These are phyloP conservation scores for Ophiostoma sp. DNA, from an alignment of 2,329 filamentous ascomycete genomes.

Conservation along the genomic window DNA sequence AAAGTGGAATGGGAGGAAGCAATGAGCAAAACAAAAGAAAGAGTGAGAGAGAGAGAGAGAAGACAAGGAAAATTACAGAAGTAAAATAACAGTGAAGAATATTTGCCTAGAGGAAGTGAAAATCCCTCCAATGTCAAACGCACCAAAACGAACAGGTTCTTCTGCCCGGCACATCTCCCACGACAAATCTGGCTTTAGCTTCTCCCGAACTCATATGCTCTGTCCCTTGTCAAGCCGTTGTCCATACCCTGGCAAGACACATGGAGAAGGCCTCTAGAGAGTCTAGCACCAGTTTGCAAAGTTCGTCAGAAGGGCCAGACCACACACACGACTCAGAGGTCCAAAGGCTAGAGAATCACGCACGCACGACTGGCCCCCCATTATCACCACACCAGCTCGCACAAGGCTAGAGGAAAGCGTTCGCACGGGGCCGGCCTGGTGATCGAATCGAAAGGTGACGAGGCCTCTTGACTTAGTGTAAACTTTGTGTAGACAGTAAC, in stretches of 20 bases:
- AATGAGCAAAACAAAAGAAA: neutral
- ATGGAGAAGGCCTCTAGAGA: neutral
- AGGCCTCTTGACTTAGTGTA: neutral
- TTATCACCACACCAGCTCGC: neutral
- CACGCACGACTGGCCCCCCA: neutral
- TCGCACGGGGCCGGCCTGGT: conserved; percentile 5
- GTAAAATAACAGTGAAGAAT: neutral
- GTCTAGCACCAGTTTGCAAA: neutral
- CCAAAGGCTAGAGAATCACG: neutral
- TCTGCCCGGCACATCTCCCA: neutral
- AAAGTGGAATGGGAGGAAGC: neutral
- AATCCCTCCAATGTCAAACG: neutral
- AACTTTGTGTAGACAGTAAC: neutral
- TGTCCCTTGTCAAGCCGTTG: neutral
- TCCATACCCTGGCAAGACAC: neutral
- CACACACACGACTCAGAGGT: neutral
- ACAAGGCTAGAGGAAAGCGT: neutral
- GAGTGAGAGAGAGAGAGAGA: no score
- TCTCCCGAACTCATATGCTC: neutral
- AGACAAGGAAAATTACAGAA: neutral
- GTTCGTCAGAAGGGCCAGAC: neutral
- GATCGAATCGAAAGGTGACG: conserved; percentile 2
- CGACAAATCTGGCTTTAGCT: neutral
- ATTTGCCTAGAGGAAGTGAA: neutral
- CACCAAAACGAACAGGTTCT: neutral